A percentile compares a stretch with the other conserved stretches of the same genome.
phyloP scores from a whole-genome alignment of 495 filamentous ascomycete genomes.

The Sordaria brevicollis region DNA sequence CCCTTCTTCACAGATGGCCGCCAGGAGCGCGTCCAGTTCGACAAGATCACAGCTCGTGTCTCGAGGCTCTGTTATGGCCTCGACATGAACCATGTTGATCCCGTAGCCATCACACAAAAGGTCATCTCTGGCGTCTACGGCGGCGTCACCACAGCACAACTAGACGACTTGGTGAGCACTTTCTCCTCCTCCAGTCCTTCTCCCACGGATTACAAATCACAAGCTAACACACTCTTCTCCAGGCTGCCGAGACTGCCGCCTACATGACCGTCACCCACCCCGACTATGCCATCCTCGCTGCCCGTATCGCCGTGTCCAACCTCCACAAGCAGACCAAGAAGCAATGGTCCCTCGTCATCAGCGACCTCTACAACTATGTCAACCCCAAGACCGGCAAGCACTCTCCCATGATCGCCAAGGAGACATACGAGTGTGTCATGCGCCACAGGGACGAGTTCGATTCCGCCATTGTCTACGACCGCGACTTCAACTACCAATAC shows the following conservation, averaged over 20 bases:
- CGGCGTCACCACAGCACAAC: constrained; percentile 88
- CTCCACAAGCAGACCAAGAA: constrained; percentile 99
- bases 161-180: constrained; percentile 82
- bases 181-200: background rate
- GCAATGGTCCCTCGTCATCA: constrained; percentile 90
- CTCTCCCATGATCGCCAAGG: constrained; percentile 86
- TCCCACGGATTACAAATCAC: background rate
- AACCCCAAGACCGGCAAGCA: constrained; percentile 83
- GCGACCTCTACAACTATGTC: constrained; percentile 88
- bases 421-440: constrained; percentile 85
- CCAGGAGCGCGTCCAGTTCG: constrained; percentile 99
- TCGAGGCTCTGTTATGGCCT: constrained; percentile 95
- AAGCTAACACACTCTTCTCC: constrained; percentile 8
- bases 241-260: constrained; percentile 97
- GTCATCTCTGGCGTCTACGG: constrained; percentile 99
- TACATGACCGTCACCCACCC: constrained; percentile 99
- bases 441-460: constrained; percentile 93
- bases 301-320: constrained; percentile 97
- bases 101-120: constrained; percentile 96
- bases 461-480: constrained; percentile 97
- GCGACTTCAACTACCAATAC: constrained; percentile 99
- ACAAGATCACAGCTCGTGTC: constrained; percentile 98
- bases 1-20: constrained; percentile 62
- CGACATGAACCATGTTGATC: constrained; percentile 92
- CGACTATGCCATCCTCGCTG: constrained; percentile 97